Base-by-base conservation (phyloP, 1,139 yeast genomes). In the Lodderomyces beijingensis region DNA sequence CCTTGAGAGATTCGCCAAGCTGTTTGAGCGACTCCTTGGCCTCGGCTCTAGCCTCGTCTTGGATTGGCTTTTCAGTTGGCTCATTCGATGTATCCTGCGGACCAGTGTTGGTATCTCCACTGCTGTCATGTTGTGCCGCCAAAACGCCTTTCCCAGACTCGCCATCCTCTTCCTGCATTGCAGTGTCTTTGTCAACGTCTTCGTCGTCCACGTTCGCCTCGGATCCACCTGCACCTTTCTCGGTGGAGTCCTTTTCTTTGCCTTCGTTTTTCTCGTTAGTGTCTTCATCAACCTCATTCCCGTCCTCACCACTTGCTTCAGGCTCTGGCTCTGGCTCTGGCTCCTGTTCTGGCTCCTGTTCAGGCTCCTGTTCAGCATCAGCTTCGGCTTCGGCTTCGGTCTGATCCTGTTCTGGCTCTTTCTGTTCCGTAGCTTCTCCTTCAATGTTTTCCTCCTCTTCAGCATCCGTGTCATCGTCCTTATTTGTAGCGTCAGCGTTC, bases 1-100 rank as follows among this genome's bases (percentile, higher is more conserved):
- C 96, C 51, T 88, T 85, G 55, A 88, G 58, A 0, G 95, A 77
- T 53, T 89, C 96, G 34, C 97, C 97, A 16, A 91, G 67, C 51
- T 88, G 88, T 53, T 84, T 84, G 58, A 89, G 66, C 0, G 93
- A 77, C 47, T 88, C 93, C 36, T 74, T 72, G n/a, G 88, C 91
- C 46, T 74, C 74, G 35, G 83, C 80, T 37, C 85, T 68, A 8
- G 86, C 79, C 15, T 71, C 65, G 42, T 85, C 93, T 29, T 67
- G 70, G 14, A 51, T 46, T 5, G 57, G 43, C 14, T 51, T 47
- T 27, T 55, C 49, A 27, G 16, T 26, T n/a, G n/a, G n/a, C n/a
- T n/a, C n/a, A n/a, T n/a, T n/a, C n/a, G n/a, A n/a, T n/a, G n/a
- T n/a, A n/a, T n/a, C n/a, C n/a, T n/a, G n/a, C n/a, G n/a, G n/a